phyloP scores from a whole-genome alignment of 306 rosid genomes.

The Canavalia ensiformis region DNA sequence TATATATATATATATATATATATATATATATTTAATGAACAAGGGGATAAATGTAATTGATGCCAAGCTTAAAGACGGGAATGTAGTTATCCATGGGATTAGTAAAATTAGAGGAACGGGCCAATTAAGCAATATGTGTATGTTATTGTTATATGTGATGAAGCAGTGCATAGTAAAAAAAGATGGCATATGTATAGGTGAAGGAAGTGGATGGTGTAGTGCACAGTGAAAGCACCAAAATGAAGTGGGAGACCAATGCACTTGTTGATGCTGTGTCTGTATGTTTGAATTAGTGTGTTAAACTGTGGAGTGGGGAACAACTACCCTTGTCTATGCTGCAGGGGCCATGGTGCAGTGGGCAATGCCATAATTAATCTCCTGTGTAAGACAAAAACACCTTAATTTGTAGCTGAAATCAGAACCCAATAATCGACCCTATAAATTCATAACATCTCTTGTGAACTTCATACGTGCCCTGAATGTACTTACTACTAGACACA shows the following conservation, averaged over 20 bases:
- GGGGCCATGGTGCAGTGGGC: not conserved
- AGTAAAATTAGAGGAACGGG: no score
- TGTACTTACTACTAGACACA: no score
- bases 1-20: no score
- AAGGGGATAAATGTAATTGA: no score
- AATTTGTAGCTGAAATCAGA: not conserved
- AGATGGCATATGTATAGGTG: not conserved
- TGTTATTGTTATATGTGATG: not conserved
- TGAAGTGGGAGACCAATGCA: not conserved
- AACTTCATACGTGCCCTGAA: no score
- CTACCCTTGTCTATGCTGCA: not conserved
- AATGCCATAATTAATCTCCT: no score
- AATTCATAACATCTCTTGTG: not conserved
- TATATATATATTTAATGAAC: no score
- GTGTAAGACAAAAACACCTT: not conserved
- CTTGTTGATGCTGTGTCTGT: not conserved
- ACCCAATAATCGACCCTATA: not conserved
- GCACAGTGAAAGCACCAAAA: constrained; percentile 4
- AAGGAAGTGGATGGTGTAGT: not conserved
- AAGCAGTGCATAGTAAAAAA: not conserved
- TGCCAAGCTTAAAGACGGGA: no score
- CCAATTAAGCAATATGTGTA: not conserved
- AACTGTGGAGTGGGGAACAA: not conserved
- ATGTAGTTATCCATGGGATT: no score
- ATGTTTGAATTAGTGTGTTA: not conserved